Evolutionary conservation across 2,329 filamentous ascomycete genomes (phyloP), one percentile per base, ranked within the genome.

Genomic region (Lojkania enalia): DNA sequence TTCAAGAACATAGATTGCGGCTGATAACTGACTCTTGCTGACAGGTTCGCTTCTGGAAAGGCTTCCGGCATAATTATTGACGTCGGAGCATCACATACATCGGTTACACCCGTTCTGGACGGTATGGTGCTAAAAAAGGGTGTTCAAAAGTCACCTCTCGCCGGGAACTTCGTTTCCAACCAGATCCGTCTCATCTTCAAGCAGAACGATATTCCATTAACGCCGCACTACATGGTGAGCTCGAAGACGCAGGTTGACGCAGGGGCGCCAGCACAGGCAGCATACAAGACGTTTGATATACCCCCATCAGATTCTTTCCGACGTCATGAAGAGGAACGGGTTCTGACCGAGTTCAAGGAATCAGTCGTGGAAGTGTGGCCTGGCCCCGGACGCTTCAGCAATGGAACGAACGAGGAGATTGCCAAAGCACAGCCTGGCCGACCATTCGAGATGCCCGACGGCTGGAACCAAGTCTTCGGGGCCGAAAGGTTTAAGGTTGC

Each of bases 331-430:
- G 91, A 99, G 75, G 94, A 97, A 70, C 88, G 92, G 41, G 86
- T 96, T 31, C 75, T 99, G 45, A 90, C 89, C 27, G 90, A 96
- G 68, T 99, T 95, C 81, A 99, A 99, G 75, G 95, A 99, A 74
- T 95, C 88, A 14, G 90, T 96, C 13, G 90, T 97, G 20, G 90
- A 96, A 72, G 84, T 92, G 12, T 99, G 94, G 92, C 82, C 84
- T 19, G 89, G 89, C 0, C 88, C 88, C 0, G 85, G 85, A 47
- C 80, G 84, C 49, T 83, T 90, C 60, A 69, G 69, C 64, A 57
- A 61, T 43, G 63, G 65, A 19, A 72, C 75, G 4, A 95, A 92
- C 66, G 84, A 94, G 64, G 91, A 96, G 31, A 77, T 83, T 36
- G 85, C 85, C 46, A 85, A 82, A 66, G 78, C 74, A 33, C 83